These are phyloP conservation scores for Pharus latifolius DNA, from an alignment of 176 grass and related monocot genomes.

Conservation along the genomic window DNA sequence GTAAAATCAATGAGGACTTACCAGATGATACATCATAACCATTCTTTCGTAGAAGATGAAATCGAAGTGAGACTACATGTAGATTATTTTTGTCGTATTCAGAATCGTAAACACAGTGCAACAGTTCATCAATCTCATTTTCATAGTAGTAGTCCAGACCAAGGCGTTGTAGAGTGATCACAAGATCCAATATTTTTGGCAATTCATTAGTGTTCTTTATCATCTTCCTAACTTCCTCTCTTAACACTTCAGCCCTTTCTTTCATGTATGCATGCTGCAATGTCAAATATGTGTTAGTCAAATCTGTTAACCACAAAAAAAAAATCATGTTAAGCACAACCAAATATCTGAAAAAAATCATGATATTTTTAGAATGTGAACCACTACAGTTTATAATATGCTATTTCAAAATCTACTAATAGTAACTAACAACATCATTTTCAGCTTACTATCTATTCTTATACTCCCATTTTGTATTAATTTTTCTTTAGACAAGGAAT, in stretches of 20 bases:
- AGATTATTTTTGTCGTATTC: constrained; percentile 1
- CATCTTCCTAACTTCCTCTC: constrained; percentile 1
- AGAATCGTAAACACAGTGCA: background rate
- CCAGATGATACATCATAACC: constrained; percentile 14
- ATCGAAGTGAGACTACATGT: background rate
- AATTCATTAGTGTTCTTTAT: background rate
- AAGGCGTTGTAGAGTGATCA: background rate
- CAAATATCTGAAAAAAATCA: too few relatives aligned
- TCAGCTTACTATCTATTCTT: too few relatives aligned
- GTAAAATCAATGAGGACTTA: background rate
- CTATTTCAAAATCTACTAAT: too few relatives aligned
- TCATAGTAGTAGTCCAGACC: constrained; percentile 13
- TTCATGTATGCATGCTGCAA: constrained; percentile 3
- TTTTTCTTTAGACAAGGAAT: too few relatives aligned
- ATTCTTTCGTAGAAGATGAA: constrained; percentile 16
- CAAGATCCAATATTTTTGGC: constrained; percentile 1
- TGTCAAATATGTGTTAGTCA: background rate
- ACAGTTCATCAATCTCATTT: background rate
- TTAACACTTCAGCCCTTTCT: background rate
- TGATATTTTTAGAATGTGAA: too few relatives aligned
- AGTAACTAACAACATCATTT: too few relatives aligned
- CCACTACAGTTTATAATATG: too few relatives aligned
- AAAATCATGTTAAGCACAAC: too few relatives aligned
- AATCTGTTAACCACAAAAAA: too few relatives aligned
- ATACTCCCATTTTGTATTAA: too few relatives aligned